Base-by-base conservation (phyloP, 345 rosid species). In the Pugionium dolabratum region DNA sequence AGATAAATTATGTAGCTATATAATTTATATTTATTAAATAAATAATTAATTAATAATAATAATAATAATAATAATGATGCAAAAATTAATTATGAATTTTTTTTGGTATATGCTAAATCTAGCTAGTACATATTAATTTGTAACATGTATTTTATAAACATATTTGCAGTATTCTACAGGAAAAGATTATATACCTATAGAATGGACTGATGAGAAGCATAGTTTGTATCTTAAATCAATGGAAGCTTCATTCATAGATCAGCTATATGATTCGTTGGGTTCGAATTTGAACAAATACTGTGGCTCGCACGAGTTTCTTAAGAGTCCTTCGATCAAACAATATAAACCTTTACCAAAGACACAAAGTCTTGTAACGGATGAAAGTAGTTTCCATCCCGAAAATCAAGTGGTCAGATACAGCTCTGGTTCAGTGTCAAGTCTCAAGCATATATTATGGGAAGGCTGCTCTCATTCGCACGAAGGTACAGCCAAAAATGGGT, bases 141-240 rank as follows among this genome's bases (percentile, higher is more conserved):
- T 18, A 18, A 18, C 18, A 18, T 18, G 18, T 18, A 18, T 18
- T 18, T 18, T 18, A 18, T 18, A 18, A 18, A 18, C 18, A 18
- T 18, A 18, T 18, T 62, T 18, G 54, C 79, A 88, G 90, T 82
- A 75, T 65, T 76, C 76, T 42, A 44, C 43, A 9, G 69, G 50
- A 36, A 58, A 71, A 69, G 85, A 79, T 49, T 50, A 37, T 37
- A 37, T 78, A 47, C 42, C 80, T 45, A 75, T 52, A 27, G 89
- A 85, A 59, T 93, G 97, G 98, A 93, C 97, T 18, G 80, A 93
- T 76, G 96, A 90, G 84, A 93, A 93, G 67, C 98, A 93, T 54
- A 83, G 87, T 50, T 74, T 84, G 68, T 93, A 85, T 73, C 92
- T 93, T 57, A 82, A 93, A 71, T 90, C 96, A 9, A 85, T 93